Base-by-base conservation (phyloP, 2,329 filamentous ascomycete genomes). In the Neofusicoccum parvum region DNA sequence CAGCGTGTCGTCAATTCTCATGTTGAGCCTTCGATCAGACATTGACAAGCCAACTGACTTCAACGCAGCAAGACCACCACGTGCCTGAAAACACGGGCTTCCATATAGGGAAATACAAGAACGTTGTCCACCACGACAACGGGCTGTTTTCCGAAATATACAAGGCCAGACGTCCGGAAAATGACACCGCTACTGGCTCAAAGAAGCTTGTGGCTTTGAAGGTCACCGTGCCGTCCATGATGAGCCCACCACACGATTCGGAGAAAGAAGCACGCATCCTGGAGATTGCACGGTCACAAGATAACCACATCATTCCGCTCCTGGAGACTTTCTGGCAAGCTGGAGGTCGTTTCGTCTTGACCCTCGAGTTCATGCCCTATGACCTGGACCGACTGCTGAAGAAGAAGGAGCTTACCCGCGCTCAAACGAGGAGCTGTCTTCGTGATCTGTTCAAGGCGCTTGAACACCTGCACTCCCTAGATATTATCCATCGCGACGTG, bases 401-500 rank as follows among this genome's bases (percentile, higher is more conserved):
- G 51, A 74, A 78, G 49, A 75, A 70, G 72, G 80, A 70, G 76
- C 77, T 77, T 66, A 70, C 74, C 53, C 69, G 77, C 54, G 51
- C 68, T 7, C 80, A 85, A 64, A 76, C 74, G 7, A 78, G 76
- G 58, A 74, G 77, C 12, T 80, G 87, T 82, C 76, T 95, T 84
- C 78, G 79, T 11, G 88, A 94, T 70, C 74, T 95, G 6, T 90
- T 97, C 73, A 76, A 79, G 3, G 94, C 87, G 6, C 84, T 99
- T 2, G 80, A 80, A 1, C 85, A 91, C 70, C 82, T 97, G 2
- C 95, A 99, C 75, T 70, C 76, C 7, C 80, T 87, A 27, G 90
- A 88, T 7, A 93, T 99, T 66, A 90, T 99, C 64, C 95, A 99
- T 76, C 89, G 95, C 65, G 95, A 99, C 74, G 82, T 99, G 74